phyloP scores from a whole-genome alignment of 345 rosid genomes.

The Balakata baccata region DNA sequence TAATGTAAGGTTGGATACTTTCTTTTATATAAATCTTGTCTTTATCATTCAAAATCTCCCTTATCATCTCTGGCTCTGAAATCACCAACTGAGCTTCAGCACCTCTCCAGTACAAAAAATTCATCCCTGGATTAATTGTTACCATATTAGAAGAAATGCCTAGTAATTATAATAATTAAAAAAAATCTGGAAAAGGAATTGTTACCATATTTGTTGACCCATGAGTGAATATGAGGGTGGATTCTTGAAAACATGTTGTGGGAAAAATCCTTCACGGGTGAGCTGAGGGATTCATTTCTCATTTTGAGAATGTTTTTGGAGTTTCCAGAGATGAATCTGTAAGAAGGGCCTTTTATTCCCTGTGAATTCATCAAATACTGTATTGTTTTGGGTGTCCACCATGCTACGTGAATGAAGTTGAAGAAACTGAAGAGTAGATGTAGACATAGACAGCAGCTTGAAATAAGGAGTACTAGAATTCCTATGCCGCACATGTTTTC shows the following conservation, averaged over 20 bases:
- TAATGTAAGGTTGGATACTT: background rate
- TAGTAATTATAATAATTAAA: background rate
- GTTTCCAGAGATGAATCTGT: slow-evolving; percentile 9
- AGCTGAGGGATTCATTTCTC: background rate
- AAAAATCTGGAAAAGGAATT: no score
- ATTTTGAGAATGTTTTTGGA: background rate
- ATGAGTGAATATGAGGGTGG: slow-evolving; percentile 20
- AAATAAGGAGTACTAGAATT: no score
- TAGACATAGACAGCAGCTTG: no score
- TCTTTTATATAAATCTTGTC: slow-evolving; percentile 18
- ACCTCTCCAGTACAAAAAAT: slow-evolving; percentile 37
- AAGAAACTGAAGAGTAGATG: no score
- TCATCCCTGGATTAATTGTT: slow-evolving; percentile 24
- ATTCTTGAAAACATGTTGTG: slow-evolving; percentile 20
- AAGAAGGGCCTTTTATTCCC: slow-evolving; percentile 15
- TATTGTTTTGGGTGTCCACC: background rate
- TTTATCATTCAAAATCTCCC: slow-evolving; percentile 38
- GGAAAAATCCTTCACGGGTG: slow-evolving; percentile 21
- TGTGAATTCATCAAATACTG: background rate
- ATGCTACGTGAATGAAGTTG: slow-evolving; percentile 1
- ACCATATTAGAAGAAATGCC: background rate
- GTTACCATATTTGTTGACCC: background rate
- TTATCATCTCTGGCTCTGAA: slow-evolving; percentile 38
- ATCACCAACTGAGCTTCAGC: slow-evolving; percentile 32
- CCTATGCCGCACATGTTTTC: no score